Evolutionary conservation across 257 asterid species (phyloP), one percentile per base, ranked within the genome.

Genomic region (Capsicum pubescens): DNA sequence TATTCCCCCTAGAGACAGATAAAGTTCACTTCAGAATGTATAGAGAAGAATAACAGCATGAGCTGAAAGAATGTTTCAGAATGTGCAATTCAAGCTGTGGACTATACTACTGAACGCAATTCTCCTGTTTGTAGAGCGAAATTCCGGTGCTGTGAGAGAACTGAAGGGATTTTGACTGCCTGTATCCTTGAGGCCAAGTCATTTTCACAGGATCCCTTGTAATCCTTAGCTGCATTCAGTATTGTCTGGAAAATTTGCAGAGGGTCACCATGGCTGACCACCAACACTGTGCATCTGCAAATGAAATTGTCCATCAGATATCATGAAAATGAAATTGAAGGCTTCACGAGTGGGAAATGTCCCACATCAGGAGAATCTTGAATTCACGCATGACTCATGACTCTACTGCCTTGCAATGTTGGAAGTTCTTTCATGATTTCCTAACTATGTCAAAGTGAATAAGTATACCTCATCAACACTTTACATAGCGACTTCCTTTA

Each of bases 181-280:
- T 89, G 83, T 71, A 94, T 83, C 86, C 93, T 90, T 79, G 94
- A 89, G 11, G 77, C 79, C 88, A 92, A 85, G 85, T 85, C 93
- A 66, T 84, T 86, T 32, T 48, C 88, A 35, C 61, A 84, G 48
- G 84, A 35, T 77, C 46, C 87, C 46, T 57, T 86, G 58, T 84
- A 84, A 71, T 82, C 84, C 88, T 79, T 87, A 48, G 90, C 91
- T 35, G 97, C 95, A 85, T 84, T 87, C 35, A 92, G 70, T 71
- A 90, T 84, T 67, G 98, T 92, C 93, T 96, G 99, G 86, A 96
- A 86, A 84, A 96, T 96, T 91, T 96, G 99, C 85, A 96, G 97
- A 9, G 99, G 98, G 87, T 96, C 98, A 4, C 99, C 99, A 83
- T 96, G 99, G 89, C 98, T 90, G 74, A 96, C 98, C 14, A 96